Evolutionary conservation across 2,329 filamentous ascomycete genomes (phyloP).

Genomic region (Tolypocladium tropicale): DNA sequence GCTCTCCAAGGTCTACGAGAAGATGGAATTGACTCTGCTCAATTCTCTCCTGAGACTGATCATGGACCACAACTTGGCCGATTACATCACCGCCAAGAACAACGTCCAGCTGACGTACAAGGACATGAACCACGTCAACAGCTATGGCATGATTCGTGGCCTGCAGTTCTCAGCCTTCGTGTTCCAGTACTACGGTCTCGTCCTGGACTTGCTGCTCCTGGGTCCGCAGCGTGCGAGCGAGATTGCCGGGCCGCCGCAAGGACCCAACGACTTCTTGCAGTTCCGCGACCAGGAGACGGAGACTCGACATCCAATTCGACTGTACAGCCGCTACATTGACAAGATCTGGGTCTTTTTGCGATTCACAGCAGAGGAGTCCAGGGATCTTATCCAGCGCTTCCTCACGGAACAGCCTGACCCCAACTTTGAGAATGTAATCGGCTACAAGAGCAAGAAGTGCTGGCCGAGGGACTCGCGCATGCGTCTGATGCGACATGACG

Average conservation of each 20-base stretch:
- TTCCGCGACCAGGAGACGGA: conserved; percentile 92
- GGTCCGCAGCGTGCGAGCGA: conserved; percentile 95
- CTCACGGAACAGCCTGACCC: conserved; percentile 96
- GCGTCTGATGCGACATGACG: conserved; percentile 97
- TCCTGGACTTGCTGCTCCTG: conserved; percentile 84
- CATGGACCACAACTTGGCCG: conserved; percentile 98
- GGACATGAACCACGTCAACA: conserved; percentile 99
- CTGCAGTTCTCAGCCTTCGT: conserved; percentile 97
- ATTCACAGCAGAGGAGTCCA: conserved; percentile 86
- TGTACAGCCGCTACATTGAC: conserved; percentile 98
- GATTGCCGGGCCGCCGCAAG: conserved; percentile 87
- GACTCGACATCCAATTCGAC: conserved; percentile 82
- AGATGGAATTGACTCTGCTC: conserved; percentile 91
- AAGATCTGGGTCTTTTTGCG: conserved; percentile 97
- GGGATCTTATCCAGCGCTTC: conserved; percentile 94
- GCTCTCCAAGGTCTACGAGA: conserved; percentile 98
- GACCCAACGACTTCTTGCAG: conserved; percentile 94
- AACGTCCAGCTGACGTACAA: conserved; percentile 99
- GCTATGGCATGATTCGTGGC: conserved; percentile 95
- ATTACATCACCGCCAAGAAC: conserved; percentile 99
- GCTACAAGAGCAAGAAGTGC: conserved; percentile 98
- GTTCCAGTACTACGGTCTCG: conserved; percentile 96
- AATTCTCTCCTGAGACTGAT: conserved; percentile 89
- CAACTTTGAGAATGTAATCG: conserved; percentile 98
- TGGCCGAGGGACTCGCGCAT: conserved; percentile 97